Evolutionary conservation across 2,329 filamentous ascomycete species (phyloP).

Genomic region (Tolypocladium paradoxum): DNA sequence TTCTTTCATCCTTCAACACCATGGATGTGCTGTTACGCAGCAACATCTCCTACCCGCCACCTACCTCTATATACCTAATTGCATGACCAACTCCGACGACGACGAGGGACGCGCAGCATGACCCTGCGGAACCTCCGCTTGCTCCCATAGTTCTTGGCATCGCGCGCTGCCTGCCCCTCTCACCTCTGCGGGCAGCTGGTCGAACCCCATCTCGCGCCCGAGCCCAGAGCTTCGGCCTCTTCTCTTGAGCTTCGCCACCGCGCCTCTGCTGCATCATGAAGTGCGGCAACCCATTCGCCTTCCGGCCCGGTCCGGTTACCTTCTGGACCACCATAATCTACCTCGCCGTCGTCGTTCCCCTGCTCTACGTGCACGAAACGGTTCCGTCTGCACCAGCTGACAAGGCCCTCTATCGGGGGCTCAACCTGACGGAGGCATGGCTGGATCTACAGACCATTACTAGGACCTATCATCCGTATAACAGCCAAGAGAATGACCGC

Average conservation of each 20-base stretch:
- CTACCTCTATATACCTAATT: background rate
- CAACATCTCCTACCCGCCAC: background rate
- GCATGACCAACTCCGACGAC: background rate
- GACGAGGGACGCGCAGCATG: background rate
- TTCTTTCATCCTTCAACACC: background rate
- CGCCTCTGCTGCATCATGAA: constrained; percentile 13
- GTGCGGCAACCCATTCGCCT: constrained; percentile 53
- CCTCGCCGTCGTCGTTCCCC: constrained; percentile 61
- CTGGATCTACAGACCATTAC: constrained; percentile 68
- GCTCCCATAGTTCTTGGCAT: background rate
- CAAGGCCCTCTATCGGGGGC: constrained; percentile 38
- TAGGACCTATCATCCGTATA: constrained; percentile 74
- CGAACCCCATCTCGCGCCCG: background rate
- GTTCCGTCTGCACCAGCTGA: constrained; percentile 56
- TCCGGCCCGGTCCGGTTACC: constrained; percentile 71
- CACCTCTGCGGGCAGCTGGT: no score
- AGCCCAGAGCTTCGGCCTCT: background rate
- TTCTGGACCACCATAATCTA: constrained; percentile 70
- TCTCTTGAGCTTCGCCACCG: background rate
- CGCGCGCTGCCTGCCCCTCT: background rate
- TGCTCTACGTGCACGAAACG: constrained; percentile 64
- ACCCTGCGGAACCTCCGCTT: background rate
- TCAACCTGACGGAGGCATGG: constrained; percentile 84
- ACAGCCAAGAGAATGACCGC: constrained; percentile 71
- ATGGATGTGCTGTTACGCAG: background rate